A percentile compares a stretch with the other conserved stretches of the same genome.
These are phyloP conservation scores for Brassica nigra DNA, from an alignment of 345 rosid genomes.

Conservation along the genomic window DNA sequence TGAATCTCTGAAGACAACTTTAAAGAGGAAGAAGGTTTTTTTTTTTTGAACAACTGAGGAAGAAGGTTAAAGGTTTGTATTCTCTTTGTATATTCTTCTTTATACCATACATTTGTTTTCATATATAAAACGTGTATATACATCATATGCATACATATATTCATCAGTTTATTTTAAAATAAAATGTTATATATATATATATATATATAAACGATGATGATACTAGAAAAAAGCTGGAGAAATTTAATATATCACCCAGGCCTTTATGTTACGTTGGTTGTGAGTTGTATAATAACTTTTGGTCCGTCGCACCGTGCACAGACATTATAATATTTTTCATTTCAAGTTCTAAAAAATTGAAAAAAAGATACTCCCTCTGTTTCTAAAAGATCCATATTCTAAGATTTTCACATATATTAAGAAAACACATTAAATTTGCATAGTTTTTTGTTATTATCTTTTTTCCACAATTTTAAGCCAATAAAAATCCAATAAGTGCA, in stretches of 20 bases:
- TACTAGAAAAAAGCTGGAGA: slow-evolving; percentile 26
- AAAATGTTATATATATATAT: background rate
- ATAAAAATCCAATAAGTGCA: too few species aligned
- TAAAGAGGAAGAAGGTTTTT: background rate
- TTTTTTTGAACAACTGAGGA: too few species aligned
- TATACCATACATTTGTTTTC: slow-evolving; percentile 6
- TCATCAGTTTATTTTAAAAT: background rate
- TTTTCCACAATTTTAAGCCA: too few species aligned
- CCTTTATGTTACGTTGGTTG: slow-evolving; percentile 40
- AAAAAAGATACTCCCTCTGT: too few species aligned
- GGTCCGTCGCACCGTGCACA: slow-evolving; percentile 39
- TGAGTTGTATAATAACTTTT: slow-evolving; percentile 42
- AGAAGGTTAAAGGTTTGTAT: slow-evolving; percentile 31
- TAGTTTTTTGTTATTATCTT: too few species aligned
- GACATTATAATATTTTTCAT: background rate
- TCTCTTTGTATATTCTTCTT: slow-evolving; percentile 10
- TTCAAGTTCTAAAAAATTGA: background rate
- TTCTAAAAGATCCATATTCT: too few species aligned
- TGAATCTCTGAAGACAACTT: slow-evolving; percentile 15
- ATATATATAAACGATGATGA: background rate
- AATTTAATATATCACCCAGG: slow-evolving; percentile 24
- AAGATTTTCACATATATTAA: too few species aligned
- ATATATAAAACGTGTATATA: slow-evolving; percentile 24
- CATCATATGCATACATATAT: background rate
- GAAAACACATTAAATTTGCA: too few species aligned